Evolutionary conservation across 2,329 filamentous ascomycete genomes (phyloP).

Genomic region (Aspergillus texensis): DNA sequence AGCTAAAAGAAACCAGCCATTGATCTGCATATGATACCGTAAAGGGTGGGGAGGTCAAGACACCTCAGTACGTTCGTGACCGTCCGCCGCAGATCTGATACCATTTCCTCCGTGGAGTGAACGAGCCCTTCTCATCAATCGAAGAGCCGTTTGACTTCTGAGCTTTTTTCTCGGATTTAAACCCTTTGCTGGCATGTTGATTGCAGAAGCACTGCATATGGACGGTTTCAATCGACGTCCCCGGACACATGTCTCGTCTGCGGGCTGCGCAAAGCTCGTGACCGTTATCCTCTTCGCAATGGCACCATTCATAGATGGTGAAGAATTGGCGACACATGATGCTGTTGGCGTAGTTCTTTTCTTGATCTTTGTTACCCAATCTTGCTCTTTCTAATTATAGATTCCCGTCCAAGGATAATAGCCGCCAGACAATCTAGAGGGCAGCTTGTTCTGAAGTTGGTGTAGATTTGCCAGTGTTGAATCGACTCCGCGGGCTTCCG

Average conservation of each 20-base stretch:
- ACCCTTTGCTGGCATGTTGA: conserved; percentile 35
- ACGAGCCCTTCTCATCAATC: conserved; percentile 28
- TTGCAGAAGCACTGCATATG: conserved; percentile 45
- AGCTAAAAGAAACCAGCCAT: conserved; percentile 3
- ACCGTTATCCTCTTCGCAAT: conserved; percentile 40
- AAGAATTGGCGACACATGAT: conserved; percentile 42
- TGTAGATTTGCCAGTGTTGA: conserved; percentile 6
- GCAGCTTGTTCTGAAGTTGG: not conserved
- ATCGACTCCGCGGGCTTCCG: conserved; percentile 24
- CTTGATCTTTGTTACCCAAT: not conserved
- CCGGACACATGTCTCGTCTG: conserved; percentile 32
- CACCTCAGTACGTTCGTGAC: conserved; percentile 22
- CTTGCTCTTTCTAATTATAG: not conserved
- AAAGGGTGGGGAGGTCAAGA: not conserved
- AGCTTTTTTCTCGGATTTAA: conserved; percentile 35
- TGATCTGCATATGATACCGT: not conserved
- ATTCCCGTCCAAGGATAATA: not conserved
- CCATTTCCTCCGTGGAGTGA: conserved; percentile 30
- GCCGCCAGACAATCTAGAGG: not conserved
- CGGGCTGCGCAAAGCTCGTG: conserved; percentile 32
- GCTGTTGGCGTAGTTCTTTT: not conserved
- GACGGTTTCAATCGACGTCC: conserved; percentile 37
- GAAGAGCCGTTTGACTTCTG: conserved; percentile 20
- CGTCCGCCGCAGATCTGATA: conserved; percentile 33
- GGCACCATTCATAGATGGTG: conserved; percentile 43